Conservation (phyloP, 805 yeast species). For the Debaryomyces prosopidis region DNA sequence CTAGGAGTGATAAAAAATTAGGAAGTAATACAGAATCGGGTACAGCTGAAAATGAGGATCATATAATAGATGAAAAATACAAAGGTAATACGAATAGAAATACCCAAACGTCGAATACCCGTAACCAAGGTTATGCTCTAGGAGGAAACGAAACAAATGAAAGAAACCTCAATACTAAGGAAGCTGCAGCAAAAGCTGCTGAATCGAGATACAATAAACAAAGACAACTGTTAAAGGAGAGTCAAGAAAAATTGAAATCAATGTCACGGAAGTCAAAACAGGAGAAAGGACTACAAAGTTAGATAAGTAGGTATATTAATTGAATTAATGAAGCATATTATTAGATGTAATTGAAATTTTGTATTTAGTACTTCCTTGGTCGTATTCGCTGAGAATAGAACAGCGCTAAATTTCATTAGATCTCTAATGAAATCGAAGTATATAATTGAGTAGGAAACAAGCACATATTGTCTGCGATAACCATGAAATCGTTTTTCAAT, state of each 20-base stretch:
- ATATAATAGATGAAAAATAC: background rate
- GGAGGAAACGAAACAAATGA: slow-evolving; percentile 10
- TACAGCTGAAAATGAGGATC: background rate
- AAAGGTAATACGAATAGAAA: slow-evolving; percentile 2
- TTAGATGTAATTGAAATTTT: too few species aligned
- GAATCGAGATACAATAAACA: slow-evolving; percentile 31
- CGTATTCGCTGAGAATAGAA: too few species aligned
- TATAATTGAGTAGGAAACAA: too few species aligned
- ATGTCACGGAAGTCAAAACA: slow-evolving; percentile 28
- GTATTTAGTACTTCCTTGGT: too few species aligned
- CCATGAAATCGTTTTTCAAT: background rate
- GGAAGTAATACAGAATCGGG: slow-evolving; percentile 1
- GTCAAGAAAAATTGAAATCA: slow-evolving; percentile 30
- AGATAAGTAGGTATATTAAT: background rate
- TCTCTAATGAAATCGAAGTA: too few species aligned
- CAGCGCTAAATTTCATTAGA: too few species aligned
- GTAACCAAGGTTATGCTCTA: slow-evolving; percentile 14
- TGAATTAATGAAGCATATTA: background rate
- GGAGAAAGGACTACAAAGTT: slow-evolving; percentile 30
- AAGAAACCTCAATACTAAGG: slow-evolving; percentile 15
- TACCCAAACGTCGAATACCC: background rate
- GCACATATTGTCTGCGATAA: background rate
- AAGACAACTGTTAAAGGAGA: slow-evolving; percentile 25
- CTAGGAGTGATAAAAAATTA: slow-evolving; percentile 4
- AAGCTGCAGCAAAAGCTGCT: slow-evolving; percentile 43